Percentiles rank a stretch among this genome's conserved stretches.
Conservation (phyloP, 129 eudicot genomes). For the Flaveria trinervia region DNA sequence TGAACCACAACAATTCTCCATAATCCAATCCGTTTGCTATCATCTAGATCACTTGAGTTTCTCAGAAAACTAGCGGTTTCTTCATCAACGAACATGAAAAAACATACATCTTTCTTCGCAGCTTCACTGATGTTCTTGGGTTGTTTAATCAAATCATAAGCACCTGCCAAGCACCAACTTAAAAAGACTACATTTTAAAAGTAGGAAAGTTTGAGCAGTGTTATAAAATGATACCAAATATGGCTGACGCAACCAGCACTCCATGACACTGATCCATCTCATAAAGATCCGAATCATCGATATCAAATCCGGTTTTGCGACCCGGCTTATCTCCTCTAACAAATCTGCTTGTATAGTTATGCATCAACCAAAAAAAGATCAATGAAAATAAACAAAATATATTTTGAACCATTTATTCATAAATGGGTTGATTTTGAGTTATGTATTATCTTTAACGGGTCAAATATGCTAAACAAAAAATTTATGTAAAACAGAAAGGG, state of each 20-base stretch:
- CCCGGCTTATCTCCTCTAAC: slow-evolving; percentile 85
- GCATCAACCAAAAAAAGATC: slow-evolving; percentile 17
- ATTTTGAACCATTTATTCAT: background rate
- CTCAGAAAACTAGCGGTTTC: slow-evolving; percentile 71
- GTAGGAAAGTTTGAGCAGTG: background rate
- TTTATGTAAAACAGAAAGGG: background rate
- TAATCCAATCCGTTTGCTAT: slow-evolving; percentile 62
- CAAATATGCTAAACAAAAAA: background rate
- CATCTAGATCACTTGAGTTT: slow-evolving; percentile 58
- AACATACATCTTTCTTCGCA: slow-evolving; percentile 68
- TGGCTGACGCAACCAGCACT: slow-evolving; percentile 94
- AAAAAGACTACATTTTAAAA: background rate
- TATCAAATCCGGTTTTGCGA: slow-evolving; percentile 76
- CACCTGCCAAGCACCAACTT: slow-evolving; percentile 48
- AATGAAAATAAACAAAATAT: slow-evolving; percentile 1
- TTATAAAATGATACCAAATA: slow-evolving; percentile 67
- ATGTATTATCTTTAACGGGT: background rate
- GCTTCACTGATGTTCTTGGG: slow-evolving; percentile 79
- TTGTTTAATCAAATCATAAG: slow-evolving; percentile 81
- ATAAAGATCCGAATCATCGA: slow-evolving; percentile 79
- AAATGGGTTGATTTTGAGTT: background rate
- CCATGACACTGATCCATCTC: slow-evolving; percentile 87
- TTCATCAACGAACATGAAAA: slow-evolving; percentile 91
- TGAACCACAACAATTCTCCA: slow-evolving; percentile 87
- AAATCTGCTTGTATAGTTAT: slow-evolving; percentile 52